Conservation (phyloP, 306 rosid genomes). For the Quillaja saponaria region DNA sequence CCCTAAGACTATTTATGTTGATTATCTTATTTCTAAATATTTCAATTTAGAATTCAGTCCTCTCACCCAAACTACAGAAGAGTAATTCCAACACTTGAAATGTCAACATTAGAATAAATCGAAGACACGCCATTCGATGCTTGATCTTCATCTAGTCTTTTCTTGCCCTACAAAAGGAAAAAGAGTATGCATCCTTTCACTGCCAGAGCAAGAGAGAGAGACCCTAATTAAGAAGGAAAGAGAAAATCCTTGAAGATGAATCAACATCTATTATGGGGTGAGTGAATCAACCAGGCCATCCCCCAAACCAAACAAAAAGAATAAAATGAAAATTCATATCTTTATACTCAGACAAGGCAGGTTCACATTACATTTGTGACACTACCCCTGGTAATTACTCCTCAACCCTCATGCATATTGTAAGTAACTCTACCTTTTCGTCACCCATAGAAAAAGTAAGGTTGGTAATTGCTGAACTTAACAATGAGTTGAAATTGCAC, state of each 20-base stretch:
- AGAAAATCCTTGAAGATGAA: slow-evolving; percentile 11
- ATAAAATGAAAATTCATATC: neutral
- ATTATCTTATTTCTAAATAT: slow-evolving; percentile 24
- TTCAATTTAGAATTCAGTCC: slow-evolving; percentile 26
- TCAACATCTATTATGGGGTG: slow-evolving; percentile 4
- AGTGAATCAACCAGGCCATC: neutral
- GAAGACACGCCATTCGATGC: slow-evolving; percentile 58
- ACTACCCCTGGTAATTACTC: too few relatives aligned
- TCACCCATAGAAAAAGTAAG: too few relatives aligned
- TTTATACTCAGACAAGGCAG: too few relatives aligned
- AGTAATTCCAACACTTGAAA: slow-evolving; percentile 45
- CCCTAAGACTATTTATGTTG: neutral
- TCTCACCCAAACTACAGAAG: slow-evolving; percentile 45
- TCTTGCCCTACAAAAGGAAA: slow-evolving; percentile 81
- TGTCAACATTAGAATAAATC: slow-evolving; percentile 49
- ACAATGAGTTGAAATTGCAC: too few relatives aligned
- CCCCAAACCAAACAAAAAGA: slow-evolving; percentile 6
- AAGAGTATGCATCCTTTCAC: slow-evolving; percentile 58
- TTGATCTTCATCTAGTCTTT: slow-evolving; percentile 85
- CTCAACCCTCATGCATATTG: too few relatives aligned
- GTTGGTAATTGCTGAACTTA: too few relatives aligned
- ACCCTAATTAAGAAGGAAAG: slow-evolving; percentile 32
- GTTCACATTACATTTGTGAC: neutral
- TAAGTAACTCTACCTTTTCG: too few relatives aligned
- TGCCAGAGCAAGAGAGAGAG: slow-evolving; percentile 50